phyloP scores from a whole-genome alignment of 306 rosid genomes.

The Fragaria iinumae region DNA sequence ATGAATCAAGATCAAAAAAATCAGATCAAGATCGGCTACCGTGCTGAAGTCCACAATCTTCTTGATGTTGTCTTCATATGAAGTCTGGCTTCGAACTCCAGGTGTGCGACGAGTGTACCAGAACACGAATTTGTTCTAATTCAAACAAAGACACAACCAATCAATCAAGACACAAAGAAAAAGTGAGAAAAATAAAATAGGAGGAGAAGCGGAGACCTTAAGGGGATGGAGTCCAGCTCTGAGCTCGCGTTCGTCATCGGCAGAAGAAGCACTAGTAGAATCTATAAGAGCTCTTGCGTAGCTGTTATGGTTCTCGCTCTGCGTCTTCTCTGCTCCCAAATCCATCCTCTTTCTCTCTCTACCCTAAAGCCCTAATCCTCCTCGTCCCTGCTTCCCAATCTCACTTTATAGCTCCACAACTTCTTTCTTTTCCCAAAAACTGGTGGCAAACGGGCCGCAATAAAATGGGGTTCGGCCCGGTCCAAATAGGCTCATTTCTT shows the following conservation, averaged over 20 bases:
- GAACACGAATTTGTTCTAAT: slow-evolving; percentile 70
- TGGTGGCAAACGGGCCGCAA: too few relatives aligned
- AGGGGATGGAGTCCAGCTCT: slow-evolving; percentile 56
- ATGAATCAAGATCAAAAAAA: not conserved
- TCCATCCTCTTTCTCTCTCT: slow-evolving; percentile 32
- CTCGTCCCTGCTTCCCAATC: too few relatives aligned
- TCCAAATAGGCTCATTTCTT: too few relatives aligned
- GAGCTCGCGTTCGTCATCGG: slow-evolving; percentile 47
- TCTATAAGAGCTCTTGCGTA: slow-evolving; percentile 25
- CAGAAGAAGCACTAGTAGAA: slow-evolving; percentile 3
- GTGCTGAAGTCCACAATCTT: slow-evolving; percentile 86
- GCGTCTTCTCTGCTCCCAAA: slow-evolving; percentile 39
- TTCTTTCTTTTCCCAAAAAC: too few relatives aligned
- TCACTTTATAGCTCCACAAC: too few relatives aligned
- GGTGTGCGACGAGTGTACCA: slow-evolving; percentile 98
- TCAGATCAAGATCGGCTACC: slow-evolving; percentile 30
- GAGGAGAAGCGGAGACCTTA: not conserved
- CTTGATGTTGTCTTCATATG: slow-evolving; percentile 92
- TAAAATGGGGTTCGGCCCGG: too few relatives aligned
- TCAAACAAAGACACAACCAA: not conserved
- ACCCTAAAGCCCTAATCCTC: slow-evolving; percentile 23
- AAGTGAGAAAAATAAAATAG: not conserved
- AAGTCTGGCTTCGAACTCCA: slow-evolving; percentile 68
- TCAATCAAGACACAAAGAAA: not conserved
- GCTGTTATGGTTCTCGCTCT: slow-evolving; percentile 13